phyloP scores from a whole-genome alignment of 1,284 basidiomycete genomes.

The Puccinia polysora region DNA sequence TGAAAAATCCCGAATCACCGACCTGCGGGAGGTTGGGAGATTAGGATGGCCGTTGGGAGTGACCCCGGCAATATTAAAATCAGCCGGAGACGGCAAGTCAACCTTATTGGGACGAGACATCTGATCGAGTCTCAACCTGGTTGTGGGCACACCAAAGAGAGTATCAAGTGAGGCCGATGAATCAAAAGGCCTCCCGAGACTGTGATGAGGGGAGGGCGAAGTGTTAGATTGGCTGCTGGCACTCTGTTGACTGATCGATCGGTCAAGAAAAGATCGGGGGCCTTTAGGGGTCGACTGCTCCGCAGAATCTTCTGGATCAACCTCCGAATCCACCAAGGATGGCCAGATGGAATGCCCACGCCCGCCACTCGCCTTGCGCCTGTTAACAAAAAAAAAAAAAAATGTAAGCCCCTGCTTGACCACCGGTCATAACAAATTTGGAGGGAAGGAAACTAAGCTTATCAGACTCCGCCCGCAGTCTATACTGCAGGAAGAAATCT shows the following conservation, averaged over 20 bases:
- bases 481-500: too few relatives aligned
- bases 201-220: not conserved
- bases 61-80: conserved; percentile 1
- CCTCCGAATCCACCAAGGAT: conserved; percentile 14
- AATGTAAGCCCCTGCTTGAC: too few relatives aligned
- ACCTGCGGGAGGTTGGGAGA: conserved; percentile 3
- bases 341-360: conserved; percentile 7
- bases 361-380: too few relatives aligned
- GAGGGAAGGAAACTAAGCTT: too few relatives aligned
- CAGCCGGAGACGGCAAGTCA: conserved; percentile 11
- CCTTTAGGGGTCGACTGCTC: conserved; percentile 13
- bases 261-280: not conserved
- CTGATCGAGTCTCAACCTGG: conserved; percentile 7
- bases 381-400: too few relatives aligned
- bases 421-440: too few relatives aligned
- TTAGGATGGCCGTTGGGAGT: conserved; percentile 7
- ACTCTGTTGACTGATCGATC: conserved; percentile 28
- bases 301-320: not conserved
- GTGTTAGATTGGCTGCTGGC: conserved; percentile 9
- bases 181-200: conserved; percentile 12
- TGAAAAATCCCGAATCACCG: conserved; percentile 40
- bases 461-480: too few relatives aligned
- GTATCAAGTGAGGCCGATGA: conserved; percentile 33
- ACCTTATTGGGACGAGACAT: conserved; percentile 40
- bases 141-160: conserved; percentile 35